Base-by-base conservation (phyloP, 2,329 filamentous ascomycete genomes). In the Thielaviopsis musarum region DNA sequence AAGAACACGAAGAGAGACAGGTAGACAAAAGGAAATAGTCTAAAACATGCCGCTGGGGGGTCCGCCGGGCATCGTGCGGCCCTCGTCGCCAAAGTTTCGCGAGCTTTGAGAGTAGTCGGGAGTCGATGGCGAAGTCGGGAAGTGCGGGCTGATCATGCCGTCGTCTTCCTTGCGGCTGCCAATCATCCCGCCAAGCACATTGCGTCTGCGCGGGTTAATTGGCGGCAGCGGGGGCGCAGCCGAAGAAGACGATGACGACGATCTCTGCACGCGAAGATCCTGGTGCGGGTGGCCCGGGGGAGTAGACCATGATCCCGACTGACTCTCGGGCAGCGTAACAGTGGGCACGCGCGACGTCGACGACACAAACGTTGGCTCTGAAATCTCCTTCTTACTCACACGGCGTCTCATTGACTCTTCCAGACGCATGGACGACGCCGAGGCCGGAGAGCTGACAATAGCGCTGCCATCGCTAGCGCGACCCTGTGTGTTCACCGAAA, bases 181-280 rank as follows among this genome's bases (percentile, higher is more conserved):
- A 41, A 55, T 55, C 0, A 66, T 67, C 19, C 69, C 69, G 19
- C 70, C 69, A n/a, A 73, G 66, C 1, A 72, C 67, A 10, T 73
- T 74, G 58, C 77, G 74, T 10, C 80, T 74, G 55, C 77, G 73
- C 28, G 80, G 80, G 65, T 82, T 82, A 66, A 83, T 78, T 1
- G 79, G 79, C 2, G 80, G 80, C 41, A 83, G 61, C 1, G 79
- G 79, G 2, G 79, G 79, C 1, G 70, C 72, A 54, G 71, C 71
- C 51, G 73, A 63, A 5, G 70, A 70, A 13, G 26, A 7, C 26
- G 26, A 7, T 7, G 71, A 73, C 5, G 65, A n/a, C n/a, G n/a
- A n/a, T n/a, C n/a, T 66, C 28, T 59, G 56, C 15, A 70, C 66
- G 15, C 70, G 61, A 64, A 72, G 73, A 34, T 69, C 70, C 2